A percentile compares a stretch with the other conserved stretches of the same genome.
phyloP scores from a whole-genome alignment of 768 basidiomycete species.

The Tricholoma flavovirens region DNA sequence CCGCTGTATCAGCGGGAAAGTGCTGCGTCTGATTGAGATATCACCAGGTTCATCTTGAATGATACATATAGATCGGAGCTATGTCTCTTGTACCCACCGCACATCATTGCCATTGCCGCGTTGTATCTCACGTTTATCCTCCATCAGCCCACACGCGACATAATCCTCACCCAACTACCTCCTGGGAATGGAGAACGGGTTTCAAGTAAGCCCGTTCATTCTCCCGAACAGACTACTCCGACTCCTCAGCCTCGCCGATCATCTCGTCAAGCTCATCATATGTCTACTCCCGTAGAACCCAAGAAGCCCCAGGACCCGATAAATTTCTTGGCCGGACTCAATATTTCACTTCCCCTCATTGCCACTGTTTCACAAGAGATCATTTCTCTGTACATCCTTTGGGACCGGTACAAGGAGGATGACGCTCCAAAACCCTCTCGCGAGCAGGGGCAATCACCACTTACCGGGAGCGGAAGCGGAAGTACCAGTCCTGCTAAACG shows the following conservation, averaged over 20 bases:
- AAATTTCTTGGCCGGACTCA: constrained; percentile 78
- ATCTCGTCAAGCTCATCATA: constrained; percentile 37
- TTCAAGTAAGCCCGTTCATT: constrained; percentile 8
- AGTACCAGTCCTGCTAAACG: constrained; percentile 22
- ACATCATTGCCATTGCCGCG: constrained; percentile 88
- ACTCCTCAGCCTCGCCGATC: constrained; percentile 47
- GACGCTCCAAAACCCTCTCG: constrained; percentile 23
- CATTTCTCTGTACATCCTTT: constrained; percentile 80
- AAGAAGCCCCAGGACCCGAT: constrained; percentile 62
- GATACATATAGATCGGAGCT: constrained; percentile 93
- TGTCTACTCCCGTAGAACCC: constrained; percentile 19
- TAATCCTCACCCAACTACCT: constrained; percentile 34
- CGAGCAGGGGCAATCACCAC: constrained; percentile 24
- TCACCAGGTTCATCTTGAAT: constrained; percentile 86
- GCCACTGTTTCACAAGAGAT: constrained; percentile 89
- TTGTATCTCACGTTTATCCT: constrained; percentile 85
- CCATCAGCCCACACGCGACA: constrained; percentile 50
- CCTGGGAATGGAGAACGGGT: constrained; percentile 17
- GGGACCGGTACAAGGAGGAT: constrained; percentile 79
- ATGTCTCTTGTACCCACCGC: constrained; percentile 92
- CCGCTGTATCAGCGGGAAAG: neutral
- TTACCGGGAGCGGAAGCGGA: constrained; percentile 15
- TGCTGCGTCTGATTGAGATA: neutral
- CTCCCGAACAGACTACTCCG: constrained; percentile 11
- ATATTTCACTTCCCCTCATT: constrained; percentile 77